A percentile compares a stretch with the other conserved stretches of the same genome.
Evolutionary conservation across 2,329 filamentous ascomycete genomes (phyloP).

Genomic region (Ambrosiella beaveri): DNA sequence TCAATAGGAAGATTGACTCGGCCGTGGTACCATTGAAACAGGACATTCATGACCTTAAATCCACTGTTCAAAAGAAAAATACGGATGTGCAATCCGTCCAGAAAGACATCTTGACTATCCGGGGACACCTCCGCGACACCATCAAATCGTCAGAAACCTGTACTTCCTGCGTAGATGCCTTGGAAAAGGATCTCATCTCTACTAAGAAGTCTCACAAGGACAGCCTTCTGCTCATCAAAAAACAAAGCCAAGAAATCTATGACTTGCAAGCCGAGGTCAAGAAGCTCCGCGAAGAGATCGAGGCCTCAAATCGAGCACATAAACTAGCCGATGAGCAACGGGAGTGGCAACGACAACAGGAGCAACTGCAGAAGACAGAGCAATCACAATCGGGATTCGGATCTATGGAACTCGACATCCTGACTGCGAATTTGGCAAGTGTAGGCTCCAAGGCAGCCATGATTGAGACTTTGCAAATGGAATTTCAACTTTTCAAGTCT

Average conservation of each 20-base stretch:
- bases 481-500: constrained; percentile 24
- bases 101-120: neutral
- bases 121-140: neutral
- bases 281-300: constrained; percentile 7
- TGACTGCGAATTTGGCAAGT: constrained; percentile 23
- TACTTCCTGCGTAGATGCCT: neutral
- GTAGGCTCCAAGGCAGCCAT: constrained; percentile 23
- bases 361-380: constrained; percentile 3
- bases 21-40: neutral
- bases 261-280: constrained; percentile 15
- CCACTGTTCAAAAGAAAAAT: neutral
- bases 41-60: neutral
- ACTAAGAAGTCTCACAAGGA: constrained; percentile 17
- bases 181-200: constrained; percentile 16
- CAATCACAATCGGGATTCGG: constrained; percentile 10
- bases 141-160: too few species aligned
- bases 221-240: constrained; percentile 16
- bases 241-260: constrained; percentile 16
- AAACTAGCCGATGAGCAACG: constrained; percentile 20
- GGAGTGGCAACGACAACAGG: constrained; percentile 8
- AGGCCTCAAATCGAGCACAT: constrained; percentile 13
- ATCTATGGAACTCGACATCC: constrained; percentile 23
- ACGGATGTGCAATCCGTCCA: neutral
- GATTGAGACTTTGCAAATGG: constrained; percentile 26
- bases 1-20: neutral